Conservation (phyloP, 169 alveolate species). For the Condylostoma magnum region DNA sequence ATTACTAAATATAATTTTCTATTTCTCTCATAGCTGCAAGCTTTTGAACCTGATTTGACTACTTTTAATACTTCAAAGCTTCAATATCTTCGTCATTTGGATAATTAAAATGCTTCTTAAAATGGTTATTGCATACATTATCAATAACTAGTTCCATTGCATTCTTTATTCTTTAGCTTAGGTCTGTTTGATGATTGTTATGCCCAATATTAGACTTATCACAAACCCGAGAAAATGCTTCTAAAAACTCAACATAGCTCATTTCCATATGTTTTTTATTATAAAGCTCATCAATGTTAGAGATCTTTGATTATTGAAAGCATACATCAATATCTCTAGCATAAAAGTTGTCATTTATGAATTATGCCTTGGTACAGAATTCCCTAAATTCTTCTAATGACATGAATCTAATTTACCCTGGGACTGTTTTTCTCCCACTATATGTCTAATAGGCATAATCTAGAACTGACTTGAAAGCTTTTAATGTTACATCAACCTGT, state of each 20-base stretch:
- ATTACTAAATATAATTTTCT: too few species aligned
- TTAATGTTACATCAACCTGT: background rate
- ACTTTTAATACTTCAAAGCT: too few species aligned
- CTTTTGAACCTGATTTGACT: too few species aligned
- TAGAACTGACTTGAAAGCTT: background rate
- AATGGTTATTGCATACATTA: too few species aligned
- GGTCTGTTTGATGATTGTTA: too few species aligned
- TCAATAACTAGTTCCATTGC: too few species aligned
- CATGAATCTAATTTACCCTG: constrained; percentile 47
- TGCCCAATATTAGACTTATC: background rate
- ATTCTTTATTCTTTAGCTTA: too few species aligned
- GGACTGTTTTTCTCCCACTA: background rate
- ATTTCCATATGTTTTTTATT: constrained; percentile 6
- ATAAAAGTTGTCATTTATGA: background rate
- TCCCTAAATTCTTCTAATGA: constrained; percentile 37
- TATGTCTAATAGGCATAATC: constrained; percentile 3
- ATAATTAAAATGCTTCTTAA: too few species aligned
- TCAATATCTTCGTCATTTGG: too few species aligned
- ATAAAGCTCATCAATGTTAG: constrained; percentile 15
- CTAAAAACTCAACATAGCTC: constrained; percentile 16
- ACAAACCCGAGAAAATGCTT: constrained; percentile 11
- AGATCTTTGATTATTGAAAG: background rate
- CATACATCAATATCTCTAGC: background rate
- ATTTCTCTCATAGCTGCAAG: too few species aligned
- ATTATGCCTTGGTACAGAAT: background rate